These are phyloP conservation scores for Nasturtium officinale DNA, from an alignment of 345 rosid species.

Conservation along the genomic window DNA sequence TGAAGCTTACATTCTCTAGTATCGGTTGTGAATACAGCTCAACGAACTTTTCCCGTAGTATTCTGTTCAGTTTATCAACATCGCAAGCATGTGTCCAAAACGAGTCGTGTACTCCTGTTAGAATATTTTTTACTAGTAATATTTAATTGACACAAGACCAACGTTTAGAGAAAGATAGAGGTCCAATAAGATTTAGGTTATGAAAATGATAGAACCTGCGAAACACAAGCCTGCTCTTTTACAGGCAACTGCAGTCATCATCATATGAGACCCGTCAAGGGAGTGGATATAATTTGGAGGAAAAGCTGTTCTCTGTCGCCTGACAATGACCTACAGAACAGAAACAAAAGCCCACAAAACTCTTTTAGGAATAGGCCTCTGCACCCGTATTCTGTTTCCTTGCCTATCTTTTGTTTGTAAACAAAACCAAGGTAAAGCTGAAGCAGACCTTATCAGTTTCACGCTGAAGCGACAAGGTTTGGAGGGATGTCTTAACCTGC, in stretches of 20 bases:
- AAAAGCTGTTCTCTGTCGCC: constrained; percentile 92
- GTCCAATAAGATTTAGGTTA: constrained; percentile 14
- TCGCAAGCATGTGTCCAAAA: constrained; percentile 99
- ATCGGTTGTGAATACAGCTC: constrained; percentile 86
- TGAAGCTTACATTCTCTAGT: constrained; percentile 76
- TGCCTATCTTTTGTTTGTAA: constrained; percentile 4
- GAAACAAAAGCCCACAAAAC: constrained; percentile 6
- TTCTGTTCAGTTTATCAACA: constrained; percentile 79
- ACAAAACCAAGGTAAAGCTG: constrained; percentile 31
- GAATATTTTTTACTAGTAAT: constrained; percentile 16
- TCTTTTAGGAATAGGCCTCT: constrained; percentile 17
- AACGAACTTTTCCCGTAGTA: constrained; percentile 88
- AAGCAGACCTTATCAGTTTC: constrained; percentile 81
- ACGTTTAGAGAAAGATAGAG: constrained; percentile 24
- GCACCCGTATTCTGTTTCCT: not conserved
- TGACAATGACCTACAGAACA: constrained; percentile 65
- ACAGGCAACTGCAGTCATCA: constrained; percentile 99
- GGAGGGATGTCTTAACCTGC: constrained; percentile 96
- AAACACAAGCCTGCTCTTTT: constrained; percentile 76
- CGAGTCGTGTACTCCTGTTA: constrained; percentile 96
- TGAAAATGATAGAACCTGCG: constrained; percentile 64
- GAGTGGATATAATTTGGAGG: constrained; percentile 99
- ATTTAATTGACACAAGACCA: constrained; percentile 24
- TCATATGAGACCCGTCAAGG: constrained; percentile 98
- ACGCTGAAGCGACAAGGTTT: constrained; percentile 72